A percentile compares a stretch with the other conserved stretches of the same genome.
Conservation (phyloP, 2,329 filamentous ascomycete genomes). For the Gnomoniopsis sp. region DNA sequence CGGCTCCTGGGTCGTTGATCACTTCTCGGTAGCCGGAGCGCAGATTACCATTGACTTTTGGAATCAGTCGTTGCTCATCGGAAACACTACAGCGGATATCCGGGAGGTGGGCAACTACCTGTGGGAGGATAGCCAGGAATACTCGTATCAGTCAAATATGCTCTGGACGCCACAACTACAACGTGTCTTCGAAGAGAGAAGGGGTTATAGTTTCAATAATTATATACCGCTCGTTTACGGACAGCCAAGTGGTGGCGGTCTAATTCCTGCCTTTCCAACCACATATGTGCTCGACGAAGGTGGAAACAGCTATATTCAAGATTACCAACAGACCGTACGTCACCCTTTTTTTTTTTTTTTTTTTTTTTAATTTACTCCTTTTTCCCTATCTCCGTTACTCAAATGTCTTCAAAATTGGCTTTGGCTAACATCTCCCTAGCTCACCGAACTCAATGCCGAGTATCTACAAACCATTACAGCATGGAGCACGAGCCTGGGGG, state of each 20-base stretch:
- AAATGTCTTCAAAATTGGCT: not conserved
- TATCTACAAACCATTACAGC: conserved; percentile 1
- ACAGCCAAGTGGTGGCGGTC: not conserved
- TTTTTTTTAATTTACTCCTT: no score
- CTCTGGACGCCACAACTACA: conserved; percentile 35
- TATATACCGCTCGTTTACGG: conserved; percentile 32
- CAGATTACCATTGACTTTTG: conserved; percentile 32
- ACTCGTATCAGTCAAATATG: conserved; percentile 23
- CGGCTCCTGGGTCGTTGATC: conserved; percentile 26
- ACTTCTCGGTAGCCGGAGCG: conserved; percentile 36
- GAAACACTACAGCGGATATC: conserved; percentile 28
- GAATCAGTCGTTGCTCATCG: conserved; percentile 34
- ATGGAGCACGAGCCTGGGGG: conserved; percentile 30
- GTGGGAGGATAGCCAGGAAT: conserved; percentile 34
- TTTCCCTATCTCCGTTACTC: no score
- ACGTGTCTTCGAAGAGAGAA: conserved; percentile 25
- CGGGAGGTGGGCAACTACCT: conserved; percentile 31
- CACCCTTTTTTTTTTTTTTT: no score
- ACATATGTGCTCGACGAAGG: conserved; percentile 9
- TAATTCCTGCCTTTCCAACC: not conserved
- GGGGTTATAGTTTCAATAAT: conserved; percentile 31
- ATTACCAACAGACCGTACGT: conserved; percentile 16
- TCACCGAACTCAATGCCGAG: conserved; percentile 24
- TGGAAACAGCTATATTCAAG: conserved; percentile 13
- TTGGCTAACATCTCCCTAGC: conserved; percentile 4